Base-by-base conservation (phyloP, 2,329 filamentous ascomycete genomes). In the Colletotrichum lindemuthianum region DNA sequence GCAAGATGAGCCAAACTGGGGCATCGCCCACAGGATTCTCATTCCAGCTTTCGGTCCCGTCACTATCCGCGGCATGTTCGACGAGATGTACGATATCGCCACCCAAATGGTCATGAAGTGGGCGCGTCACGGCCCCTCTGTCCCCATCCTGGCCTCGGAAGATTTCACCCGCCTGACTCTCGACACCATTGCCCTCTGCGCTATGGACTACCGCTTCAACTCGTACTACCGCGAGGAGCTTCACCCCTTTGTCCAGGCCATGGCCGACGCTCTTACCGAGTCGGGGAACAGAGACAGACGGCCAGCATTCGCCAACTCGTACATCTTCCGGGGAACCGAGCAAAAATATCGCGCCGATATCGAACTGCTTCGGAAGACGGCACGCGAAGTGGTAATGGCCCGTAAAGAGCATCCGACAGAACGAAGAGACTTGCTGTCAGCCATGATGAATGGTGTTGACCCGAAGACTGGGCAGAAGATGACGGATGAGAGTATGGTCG, bases 21-120 rank as follows among this genome's bases (percentile, higher is more conserved):
- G 81, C 33, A 83, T 90, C 67, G 90, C 91, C 34, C 86, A 92
- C 70, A 79, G 88, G 24, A 77, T 89, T 13, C 77, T 92, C 58
- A 84, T 90, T 70, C 89, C 90, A 0, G 89, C 88, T 2, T 92
- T 92, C 72, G 90, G 90, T 0, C 90, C 90, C 0, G 74, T 92
- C 24, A 82, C 85, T 2, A 92, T 93, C 69, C 82, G 86, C 41
- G 76, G 75, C 16, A 87, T 87, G 84, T 87, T 84, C 65, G 78
- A 81, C 68, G 79, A 82, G 66, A 82, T 82, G 80, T 73, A 80
- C 59, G 84, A 86, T 66, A 80, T 87, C 60, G 80, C 82, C 9
- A 77, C 77, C 2, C 84, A 87, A 65, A 70, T 87, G 49, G 79
- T 83, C 11, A 74, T 85, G 69, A 86, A 86, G 69, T 87, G 84